phyloP scores from a whole-genome alignment of 2,329 filamentous ascomycete genomes.

The Fusarium nematophilum region DNA sequence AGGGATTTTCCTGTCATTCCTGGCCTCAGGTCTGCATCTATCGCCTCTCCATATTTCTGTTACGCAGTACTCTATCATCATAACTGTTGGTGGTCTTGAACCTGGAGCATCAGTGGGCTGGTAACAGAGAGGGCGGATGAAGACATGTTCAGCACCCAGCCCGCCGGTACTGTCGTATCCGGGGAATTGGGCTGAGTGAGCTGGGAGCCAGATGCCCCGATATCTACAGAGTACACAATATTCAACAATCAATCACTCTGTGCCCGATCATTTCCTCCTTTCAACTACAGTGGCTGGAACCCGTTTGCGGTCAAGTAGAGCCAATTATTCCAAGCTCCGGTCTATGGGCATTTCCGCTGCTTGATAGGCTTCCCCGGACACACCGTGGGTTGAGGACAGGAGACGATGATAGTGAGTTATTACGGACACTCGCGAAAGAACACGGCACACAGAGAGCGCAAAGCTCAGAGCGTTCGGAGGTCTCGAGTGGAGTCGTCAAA shows the following conservation, averaged over 20 bases:
- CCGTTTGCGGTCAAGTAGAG: not conserved
- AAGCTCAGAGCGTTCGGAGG: slow-evolving; percentile 39
- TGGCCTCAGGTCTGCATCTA: slow-evolving; percentile 25
- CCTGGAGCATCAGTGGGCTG: slow-evolving; percentile 4
- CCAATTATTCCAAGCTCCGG: not conserved
- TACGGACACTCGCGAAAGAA: slow-evolving; percentile 1
- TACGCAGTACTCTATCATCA: slow-evolving; percentile 7
- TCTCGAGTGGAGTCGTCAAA: slow-evolving; percentile 39
- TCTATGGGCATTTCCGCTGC: not conserved
- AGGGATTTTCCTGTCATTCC: slow-evolving; percentile 21
- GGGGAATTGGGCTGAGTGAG: slow-evolving; percentile 13
- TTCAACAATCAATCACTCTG: not conserved
- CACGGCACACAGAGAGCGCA: slow-evolving; percentile 15
- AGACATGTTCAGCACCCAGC: slow-evolving; percentile 27
- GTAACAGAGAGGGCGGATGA: not conserved
- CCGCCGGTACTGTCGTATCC: slow-evolving; percentile 29
- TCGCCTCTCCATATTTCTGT: slow-evolving; percentile 9
- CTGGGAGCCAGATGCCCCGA: slow-evolving; percentile 17
- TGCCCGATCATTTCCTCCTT: not conserved
- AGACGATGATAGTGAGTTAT: slow-evolving; percentile 10
- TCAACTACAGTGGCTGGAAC: not conserved
- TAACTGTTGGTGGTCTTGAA: not conserved
- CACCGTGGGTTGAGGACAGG: slow-evolving; percentile 9
- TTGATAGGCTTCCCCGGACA: slow-evolving; percentile 4
- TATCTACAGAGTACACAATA: not conserved